Evolutionary conservation across 805 yeast genomes (phyloP), one percentile per base, ranked within the genome.

Genomic region (Suhomyces emberorum): DNA sequence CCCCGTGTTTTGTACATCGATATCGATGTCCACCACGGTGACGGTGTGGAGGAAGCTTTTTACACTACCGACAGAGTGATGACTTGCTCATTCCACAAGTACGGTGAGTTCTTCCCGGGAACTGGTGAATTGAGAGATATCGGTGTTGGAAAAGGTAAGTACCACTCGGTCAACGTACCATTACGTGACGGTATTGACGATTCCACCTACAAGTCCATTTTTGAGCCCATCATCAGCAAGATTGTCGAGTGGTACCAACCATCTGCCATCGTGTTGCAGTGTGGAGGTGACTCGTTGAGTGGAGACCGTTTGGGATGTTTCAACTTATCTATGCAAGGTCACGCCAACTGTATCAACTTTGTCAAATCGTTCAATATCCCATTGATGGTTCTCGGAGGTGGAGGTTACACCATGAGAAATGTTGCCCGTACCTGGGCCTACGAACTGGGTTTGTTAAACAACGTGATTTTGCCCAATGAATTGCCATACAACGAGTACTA

Each of bases 201-300:
- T 32, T 50, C 46, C 14, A 51, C 56, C 15, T 54, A 53, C 43
- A 53, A 53, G 42, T 51, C 57, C 19, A 49, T 54, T 14, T 54
- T 54, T 36, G 59, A 54, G 49, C 59, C 59, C 5, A 39, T 53
- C 23, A 53, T 54, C 35, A 35, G 38, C 25, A 51, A 51, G 27
- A 53, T 54, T 32, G 44, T 54, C 41, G 59, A 54, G 28, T 54
- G 59, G 59, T 54, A 54, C 38, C 59, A 54, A 43, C 59, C 59
- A 2, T 41, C 48, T 12, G 59, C 59, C 8, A 51, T 54, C 7
- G 59, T 54, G 30, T 42, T 54, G 27, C 59, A 54, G 34, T 51
- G 57, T 15, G 59, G 59, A 1, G 59, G 59, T 3, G 59, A 54
- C 39, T 53, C 57, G 10, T 42, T 54, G 30, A 47, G 52, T 33